Evolutionary conservation across 2,329 filamentous ascomycete genomes (phyloP).

Genomic region (Epichloe scottii): DNA sequence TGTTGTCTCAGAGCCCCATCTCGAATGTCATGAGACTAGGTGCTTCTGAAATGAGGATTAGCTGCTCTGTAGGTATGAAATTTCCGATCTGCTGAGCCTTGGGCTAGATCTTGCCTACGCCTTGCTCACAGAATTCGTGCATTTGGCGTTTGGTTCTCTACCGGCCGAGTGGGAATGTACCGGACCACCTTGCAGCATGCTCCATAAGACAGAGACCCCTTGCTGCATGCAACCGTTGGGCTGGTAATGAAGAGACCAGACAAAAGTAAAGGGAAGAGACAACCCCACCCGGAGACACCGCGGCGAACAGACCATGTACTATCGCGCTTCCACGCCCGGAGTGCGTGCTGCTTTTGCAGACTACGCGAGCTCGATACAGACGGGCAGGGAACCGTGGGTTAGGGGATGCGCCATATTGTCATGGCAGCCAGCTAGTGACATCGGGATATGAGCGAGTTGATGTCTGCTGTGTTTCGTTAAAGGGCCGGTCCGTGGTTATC

Average conservation of each 20-base stretch:
- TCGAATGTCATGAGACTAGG: neutral
- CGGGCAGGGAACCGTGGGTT: neutral
- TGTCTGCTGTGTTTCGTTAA: slow-evolving; percentile 6
- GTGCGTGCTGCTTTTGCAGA: neutral
- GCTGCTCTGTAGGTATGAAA: neutral
- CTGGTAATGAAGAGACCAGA: neutral
- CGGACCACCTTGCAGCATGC: neutral
- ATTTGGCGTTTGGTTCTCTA: neutral
- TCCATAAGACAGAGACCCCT: neutral
- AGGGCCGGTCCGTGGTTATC: slow-evolving; percentile 7
- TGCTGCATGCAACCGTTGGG: slow-evolving; percentile 3
- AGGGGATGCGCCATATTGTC: neutral
- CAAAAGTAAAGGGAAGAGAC: neutral
- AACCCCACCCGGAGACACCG: slow-evolving; percentile 4
- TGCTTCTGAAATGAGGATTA: neutral
- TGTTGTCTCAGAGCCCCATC: slow-evolving; percentile 1
- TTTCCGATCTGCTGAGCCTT: neutral
- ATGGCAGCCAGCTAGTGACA: neutral
- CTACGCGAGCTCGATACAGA: slow-evolving; percentile 1
- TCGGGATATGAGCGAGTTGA: slow-evolving; percentile 4
- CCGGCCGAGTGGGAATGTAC: slow-evolving; percentile 2
- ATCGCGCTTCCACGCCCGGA: neutral
- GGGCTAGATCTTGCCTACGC: neutral
- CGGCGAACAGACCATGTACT: slow-evolving; percentile 5
- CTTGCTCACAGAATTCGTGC: neutral